phyloP scores from a whole-genome alignment of 768 basidiomycete genomes.

The Coprinopsis cinerea region DNA sequence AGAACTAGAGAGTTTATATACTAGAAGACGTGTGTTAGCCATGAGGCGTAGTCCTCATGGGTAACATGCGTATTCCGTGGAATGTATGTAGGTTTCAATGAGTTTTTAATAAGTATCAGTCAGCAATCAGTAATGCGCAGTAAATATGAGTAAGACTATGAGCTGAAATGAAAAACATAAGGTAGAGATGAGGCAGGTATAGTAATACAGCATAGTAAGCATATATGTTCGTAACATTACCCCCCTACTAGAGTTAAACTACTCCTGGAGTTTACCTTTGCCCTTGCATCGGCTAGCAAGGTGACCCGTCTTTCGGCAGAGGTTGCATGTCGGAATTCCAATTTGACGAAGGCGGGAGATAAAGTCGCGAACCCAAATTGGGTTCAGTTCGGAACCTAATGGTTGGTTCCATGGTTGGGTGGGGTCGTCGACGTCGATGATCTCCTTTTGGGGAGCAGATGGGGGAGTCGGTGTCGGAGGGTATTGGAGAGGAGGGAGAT shows the following conservation, averaged over 20 bases:
- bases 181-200: neutral
- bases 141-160: neutral
- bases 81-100: too few species aligned
- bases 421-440: too few species aligned
- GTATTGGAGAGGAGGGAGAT: too few species aligned
- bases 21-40: neutral
- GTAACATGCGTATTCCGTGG: neutral
- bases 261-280: neutral
- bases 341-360: too few species aligned
- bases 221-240: slow-evolving; percentile 4
- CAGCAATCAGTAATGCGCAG: neutral
- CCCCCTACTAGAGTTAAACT: neutral
- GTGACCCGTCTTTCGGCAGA: neutral
- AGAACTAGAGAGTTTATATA: neutral
- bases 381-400: too few species aligned
- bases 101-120: too few species aligned
- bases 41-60: neutral
- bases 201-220: neutral
- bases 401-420: too few species aligned
- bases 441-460: too few species aligned
- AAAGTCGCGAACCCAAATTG: too few species aligned
- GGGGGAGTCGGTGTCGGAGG: too few species aligned
- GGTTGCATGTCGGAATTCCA: neutral
- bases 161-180: neutral
- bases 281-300: neutral